Evolutionary conservation across 495 filamentous ascomycete species (phyloP).

Genomic region (Penicillium bovifimosum): DNA sequence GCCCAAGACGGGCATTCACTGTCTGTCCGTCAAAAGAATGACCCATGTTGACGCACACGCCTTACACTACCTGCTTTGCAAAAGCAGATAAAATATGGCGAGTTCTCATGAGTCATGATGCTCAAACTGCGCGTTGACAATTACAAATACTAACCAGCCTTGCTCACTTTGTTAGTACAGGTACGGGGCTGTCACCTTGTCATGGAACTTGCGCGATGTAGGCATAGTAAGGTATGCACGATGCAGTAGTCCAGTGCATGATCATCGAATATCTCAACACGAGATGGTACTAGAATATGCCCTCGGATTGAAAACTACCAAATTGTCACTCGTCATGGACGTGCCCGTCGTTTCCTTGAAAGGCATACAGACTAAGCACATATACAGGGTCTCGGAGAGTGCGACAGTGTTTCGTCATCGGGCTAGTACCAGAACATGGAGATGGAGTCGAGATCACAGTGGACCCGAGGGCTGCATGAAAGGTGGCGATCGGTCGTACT

Average conservation of each 20-base stretch:
- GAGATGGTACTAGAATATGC: background rate
- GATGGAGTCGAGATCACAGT: background rate
- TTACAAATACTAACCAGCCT: too few relatives aligned
- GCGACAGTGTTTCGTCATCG: slow-evolving; percentile 22
- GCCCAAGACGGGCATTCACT: too few relatives aligned
- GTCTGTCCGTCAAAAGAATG: too few relatives aligned
- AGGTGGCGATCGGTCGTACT: background rate
- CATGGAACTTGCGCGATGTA: background rate
- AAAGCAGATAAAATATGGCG: background rate
- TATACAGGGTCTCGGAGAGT: slow-evolving; percentile 21
- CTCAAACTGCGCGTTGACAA: too few relatives aligned
- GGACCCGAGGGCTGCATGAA: too few relatives aligned
- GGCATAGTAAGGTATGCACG: background rate
- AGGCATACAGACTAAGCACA: slow-evolving; percentile 25
- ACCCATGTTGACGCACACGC: too few relatives aligned
- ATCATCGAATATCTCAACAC: background rate
- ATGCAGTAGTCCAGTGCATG: background rate
- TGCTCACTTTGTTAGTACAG: background rate
- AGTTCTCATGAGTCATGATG: too few relatives aligned
- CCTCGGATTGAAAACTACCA: slow-evolving; percentile 33
- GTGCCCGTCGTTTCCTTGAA: slow-evolving; percentile 24
- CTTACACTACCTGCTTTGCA: background rate
- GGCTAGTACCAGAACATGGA: background rate
- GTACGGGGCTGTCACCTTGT: background rate
- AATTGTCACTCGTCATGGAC: slow-evolving; percentile 26